Evolutionary conservation across 495 filamentous ascomycete genomes (phyloP), one percentile per base, ranked within the genome.

Genomic region (Aspergillus bridgeri): DNA sequence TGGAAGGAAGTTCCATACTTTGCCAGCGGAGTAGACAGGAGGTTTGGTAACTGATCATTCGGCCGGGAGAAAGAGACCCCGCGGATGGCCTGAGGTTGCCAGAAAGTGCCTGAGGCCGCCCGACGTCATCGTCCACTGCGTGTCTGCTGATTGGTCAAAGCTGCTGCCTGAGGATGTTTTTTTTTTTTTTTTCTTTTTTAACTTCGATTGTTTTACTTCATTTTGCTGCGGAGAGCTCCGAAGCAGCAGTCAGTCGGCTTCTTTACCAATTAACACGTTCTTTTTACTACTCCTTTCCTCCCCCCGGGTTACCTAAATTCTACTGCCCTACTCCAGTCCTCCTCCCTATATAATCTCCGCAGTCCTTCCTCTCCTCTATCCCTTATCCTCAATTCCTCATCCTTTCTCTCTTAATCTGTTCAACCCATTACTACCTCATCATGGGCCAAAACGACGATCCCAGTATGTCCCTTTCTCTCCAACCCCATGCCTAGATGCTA

Each of bases 381-480:
- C 19, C 44, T 29, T 49, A 27, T 19, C 47, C 25, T 43, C 33
- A 33, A 20, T 24, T 9, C 20, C 21, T 17, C 42, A 56, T 25
- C 3, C 27, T 20, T 45, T 33, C 27, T 54, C 51, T 33, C 20
- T n/a, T n/a, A n/a, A n/a, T n/a, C n/a, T n/a, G n/a, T n/a, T n/a
- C n/a, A n/a, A n/a, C n/a, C n/a, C n/a, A n/a, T n/a, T n/a, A n/a
- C n/a, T n/a, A 46, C 53, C 9, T 46, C 66, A 72, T 33, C 51
- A 75, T 75, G 72, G 70, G 69, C 47, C 62, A 73, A 60, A 63
- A 72, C 65, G 67, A 72, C 53, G 66, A 72, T 53, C 69, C 66
- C 19, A 72, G 71, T 74, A 65, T 48, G 64, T 60, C 22, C 56
- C n/a, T 2, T 24, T 42, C 55, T 33, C 3, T 25, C 11, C 42